A percentile compares a stretch with the other conserved stretches of the same genome.
phyloP scores from a whole-genome alignment of 306 rosid genomes.

The Begonia loranthoides region DNA sequence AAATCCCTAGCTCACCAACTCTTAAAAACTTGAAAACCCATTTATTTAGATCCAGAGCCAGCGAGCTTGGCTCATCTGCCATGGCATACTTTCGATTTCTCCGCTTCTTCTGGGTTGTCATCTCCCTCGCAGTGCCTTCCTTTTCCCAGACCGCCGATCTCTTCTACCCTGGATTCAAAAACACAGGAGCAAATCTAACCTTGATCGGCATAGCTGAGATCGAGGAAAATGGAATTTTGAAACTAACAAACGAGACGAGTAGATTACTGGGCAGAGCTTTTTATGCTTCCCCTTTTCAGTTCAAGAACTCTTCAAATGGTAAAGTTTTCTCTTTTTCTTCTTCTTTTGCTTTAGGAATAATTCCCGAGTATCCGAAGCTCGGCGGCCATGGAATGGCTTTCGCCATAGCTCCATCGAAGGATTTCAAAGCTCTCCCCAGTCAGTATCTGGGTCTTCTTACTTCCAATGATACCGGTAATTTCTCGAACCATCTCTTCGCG shows the following conservation, averaged over 20 bases:
- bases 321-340: constrained; percentile 10
- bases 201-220: constrained; percentile 2
- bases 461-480: not conserved
- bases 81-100: not conserved
- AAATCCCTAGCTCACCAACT: too few relatives aligned
- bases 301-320: constrained; percentile 6
- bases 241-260: not conserved
- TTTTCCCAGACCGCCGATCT: not conserved
- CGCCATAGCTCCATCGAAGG: constrained; percentile 8
- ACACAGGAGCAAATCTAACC: not conserved
- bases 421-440: not conserved
- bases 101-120: not conserved
- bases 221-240: constrained; percentile 4
- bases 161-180: constrained; percentile 6
- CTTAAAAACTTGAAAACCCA: not conserved
- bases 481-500: constrained; percentile 9
- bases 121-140: not conserved
- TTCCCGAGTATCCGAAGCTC: not conserved
- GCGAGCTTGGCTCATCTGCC: not conserved
- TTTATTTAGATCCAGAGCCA: not conserved
- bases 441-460: constrained; percentile 12
- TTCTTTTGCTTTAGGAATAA: constrained; percentile 6
- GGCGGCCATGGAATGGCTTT: constrained; percentile 12
- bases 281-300: constrained; percentile 3
- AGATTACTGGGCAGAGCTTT: constrained; percentile 6